Base-by-base conservation (phyloP, 2,329 filamentous ascomycete genomes). In the Biscogniauxia sp. region DNA sequence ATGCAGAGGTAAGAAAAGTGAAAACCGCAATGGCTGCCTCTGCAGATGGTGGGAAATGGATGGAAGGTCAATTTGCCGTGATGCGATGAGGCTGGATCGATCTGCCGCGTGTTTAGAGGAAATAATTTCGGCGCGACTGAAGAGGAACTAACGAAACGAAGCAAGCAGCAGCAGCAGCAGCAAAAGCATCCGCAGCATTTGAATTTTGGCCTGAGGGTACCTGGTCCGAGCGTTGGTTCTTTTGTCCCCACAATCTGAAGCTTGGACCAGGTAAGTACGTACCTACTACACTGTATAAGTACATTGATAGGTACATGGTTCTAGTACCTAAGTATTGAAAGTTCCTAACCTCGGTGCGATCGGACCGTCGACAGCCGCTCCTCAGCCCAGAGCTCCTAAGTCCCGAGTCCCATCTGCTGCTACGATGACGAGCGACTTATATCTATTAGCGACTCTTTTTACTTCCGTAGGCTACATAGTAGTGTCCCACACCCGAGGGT, bases 51-150 rank as follows among this genome's bases (percentile, higher is more conserved):
- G 45, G 50, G 20, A 59, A 53, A 54, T 62, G 26, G 68, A 70
- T 68, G 61, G 51, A 62, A 54, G 60, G 20, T 63, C n/a, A 56
- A 58, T 56, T 59, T 41, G 49, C 62, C 59, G 61, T 63, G 61
- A 54, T 66, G 60, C 61, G 60, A 66, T 68, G 69, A 68, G 65
- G 66, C 68, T 65, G 58, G 65, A 66, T 68, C 64, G 65, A 66
- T 68, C 64, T 55, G 69, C 69, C 70, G 72, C 71, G 71, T 71
- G 69, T 72, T 72, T 72, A 69, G 73, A 69, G 70, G 70, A 74
- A 75, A 73, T 74, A 71, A 73, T 72, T 74, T 73, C 70, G 71
- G 72, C 72, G 68, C 68, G 70, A 66, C 66, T 65, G 59, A 55
- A 57, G 56, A 32, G 54, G 54, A 63, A 56, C 26, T 32, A 32